These are phyloP conservation scores for Patellifolia procumbens DNA, from an alignment of 179 eudicot genomes.

Conservation along the genomic window DNA sequence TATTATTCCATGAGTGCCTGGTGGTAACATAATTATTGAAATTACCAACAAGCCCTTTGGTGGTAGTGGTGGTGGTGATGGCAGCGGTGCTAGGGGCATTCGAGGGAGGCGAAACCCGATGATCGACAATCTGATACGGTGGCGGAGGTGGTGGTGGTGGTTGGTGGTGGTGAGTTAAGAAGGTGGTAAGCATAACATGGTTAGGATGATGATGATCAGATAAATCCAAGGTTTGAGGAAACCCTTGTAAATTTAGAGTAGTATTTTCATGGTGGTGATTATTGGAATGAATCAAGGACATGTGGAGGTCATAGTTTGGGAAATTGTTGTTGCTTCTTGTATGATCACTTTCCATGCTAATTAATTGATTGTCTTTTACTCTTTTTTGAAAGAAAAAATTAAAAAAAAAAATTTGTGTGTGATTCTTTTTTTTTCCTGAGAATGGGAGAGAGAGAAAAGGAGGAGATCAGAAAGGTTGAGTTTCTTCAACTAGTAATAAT, in stretches of 20 bases:
- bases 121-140: conserved; percentile 10
- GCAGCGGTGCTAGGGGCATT: background rate
- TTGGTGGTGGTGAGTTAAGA: conserved; percentile 23
- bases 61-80: conserved; percentile 18
- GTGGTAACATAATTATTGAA: conserved; percentile 26
- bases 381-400: background rate
- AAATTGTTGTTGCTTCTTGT: conserved; percentile 18
- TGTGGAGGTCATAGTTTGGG: conserved; percentile 39
- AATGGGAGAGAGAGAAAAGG: background rate
- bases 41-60: conserved; percentile 29
- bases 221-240: conserved; percentile 25
- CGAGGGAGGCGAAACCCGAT: background rate
- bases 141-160: conserved; percentile 25
- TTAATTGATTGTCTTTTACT: background rate
- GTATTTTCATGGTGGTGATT: background rate
- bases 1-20: conserved; percentile 28
- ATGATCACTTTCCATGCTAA: conserved; percentile 32
- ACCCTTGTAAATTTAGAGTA: conserved; percentile 20
- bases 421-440: conserved; percentile 1
- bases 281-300: conserved; percentile 34
- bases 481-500: conserved; percentile 32
- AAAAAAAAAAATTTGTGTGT: no score
- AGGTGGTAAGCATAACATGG: conserved; percentile 36
- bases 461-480: background rate
- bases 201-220: conserved; percentile 19